Conservation (phyloP, 75 land plant species). For the Picea glauca region DNA sequence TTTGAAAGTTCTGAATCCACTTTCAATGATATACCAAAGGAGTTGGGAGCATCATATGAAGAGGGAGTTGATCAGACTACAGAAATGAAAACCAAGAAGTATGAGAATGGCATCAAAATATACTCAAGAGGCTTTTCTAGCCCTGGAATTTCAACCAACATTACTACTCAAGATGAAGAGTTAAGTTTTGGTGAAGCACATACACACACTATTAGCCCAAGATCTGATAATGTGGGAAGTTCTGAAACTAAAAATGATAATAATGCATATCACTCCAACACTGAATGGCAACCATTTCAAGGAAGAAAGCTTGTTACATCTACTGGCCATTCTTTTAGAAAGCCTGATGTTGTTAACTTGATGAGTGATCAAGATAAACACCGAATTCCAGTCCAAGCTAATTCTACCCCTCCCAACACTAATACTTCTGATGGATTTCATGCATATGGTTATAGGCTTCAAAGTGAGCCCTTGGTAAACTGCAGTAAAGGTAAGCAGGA, state of each 20-base stretch:
- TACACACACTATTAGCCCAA: neutral
- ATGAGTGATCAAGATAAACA: neutral
- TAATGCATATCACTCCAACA: neutral
- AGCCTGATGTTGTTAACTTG: neutral
- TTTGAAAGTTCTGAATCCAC: neutral
- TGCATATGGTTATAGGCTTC: neutral
- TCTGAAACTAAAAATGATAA: neutral
- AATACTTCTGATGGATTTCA: neutral
- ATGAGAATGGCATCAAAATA: neutral
- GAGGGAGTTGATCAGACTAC: neutral
- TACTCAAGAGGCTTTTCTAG: neutral
- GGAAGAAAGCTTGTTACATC: neutral
- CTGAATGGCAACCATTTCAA: slow-evolving; percentile 9
- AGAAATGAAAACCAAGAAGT: neutral
- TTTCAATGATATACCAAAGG: neutral
- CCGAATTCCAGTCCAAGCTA: neutral
- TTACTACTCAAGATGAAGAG: neutral
- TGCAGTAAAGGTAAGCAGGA: neutral
- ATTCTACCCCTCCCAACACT: neutral
- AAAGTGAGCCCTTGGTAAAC: neutral
- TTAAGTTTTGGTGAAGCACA: neutral
- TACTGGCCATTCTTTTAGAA: neutral
- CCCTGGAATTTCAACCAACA: neutral
- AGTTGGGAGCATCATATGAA: slow-evolving; percentile 3
- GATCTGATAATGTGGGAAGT: neutral